Percentiles rank a stretch among this genome's conserved stretches.
phyloP scores from a whole-genome alignment of 306 rosid genomes.

The Amphicarpaea edgeworthii region DNA sequence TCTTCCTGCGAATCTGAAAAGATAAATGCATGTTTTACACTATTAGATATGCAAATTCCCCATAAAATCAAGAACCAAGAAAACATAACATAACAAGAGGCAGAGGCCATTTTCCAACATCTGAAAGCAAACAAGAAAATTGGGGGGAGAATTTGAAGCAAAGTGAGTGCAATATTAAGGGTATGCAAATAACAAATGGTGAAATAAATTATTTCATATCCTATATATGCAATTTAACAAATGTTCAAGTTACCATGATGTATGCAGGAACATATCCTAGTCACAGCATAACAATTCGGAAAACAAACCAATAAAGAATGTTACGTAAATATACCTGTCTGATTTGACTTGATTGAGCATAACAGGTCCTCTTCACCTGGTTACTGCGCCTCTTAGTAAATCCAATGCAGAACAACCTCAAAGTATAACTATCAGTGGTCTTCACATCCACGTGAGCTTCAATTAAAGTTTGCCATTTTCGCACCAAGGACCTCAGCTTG shows the following conservation, averaged over 20 bases:
- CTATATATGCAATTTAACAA: too few relatives aligned
- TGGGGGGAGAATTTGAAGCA: neutral
- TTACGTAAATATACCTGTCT: constrained; percentile 62
- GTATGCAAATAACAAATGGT: neutral
- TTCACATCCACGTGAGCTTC: constrained; percentile 98
- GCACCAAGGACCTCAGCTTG: constrained; percentile 89
- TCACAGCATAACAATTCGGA: neutral
- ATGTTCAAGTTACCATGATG: too few relatives aligned
- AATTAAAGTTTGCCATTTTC: constrained; percentile 90
- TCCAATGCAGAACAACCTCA: constrained; percentile 94
- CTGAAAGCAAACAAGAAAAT: neutral
- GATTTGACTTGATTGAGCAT: constrained; percentile 92
- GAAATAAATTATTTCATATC: neutral
- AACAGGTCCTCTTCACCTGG: constrained; percentile 94
- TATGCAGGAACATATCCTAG: too few relatives aligned
- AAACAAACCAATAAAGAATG: neutral
- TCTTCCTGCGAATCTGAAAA: constrained; percentile 86
- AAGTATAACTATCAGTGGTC: constrained; percentile 79
- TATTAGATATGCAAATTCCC: neutral
- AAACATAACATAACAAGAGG: neutral
- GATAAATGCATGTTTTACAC: neutral
- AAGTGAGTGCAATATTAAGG: neutral
- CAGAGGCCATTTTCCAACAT: neutral
- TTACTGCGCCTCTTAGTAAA: constrained; percentile 86
- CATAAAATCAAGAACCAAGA: neutral